A percentile compares a stretch with the other conserved stretches of the same genome.
Evolutionary conservation across 1,284 basidiomycete genomes (phyloP).

Genomic region (Serendipita sp.): DNA sequence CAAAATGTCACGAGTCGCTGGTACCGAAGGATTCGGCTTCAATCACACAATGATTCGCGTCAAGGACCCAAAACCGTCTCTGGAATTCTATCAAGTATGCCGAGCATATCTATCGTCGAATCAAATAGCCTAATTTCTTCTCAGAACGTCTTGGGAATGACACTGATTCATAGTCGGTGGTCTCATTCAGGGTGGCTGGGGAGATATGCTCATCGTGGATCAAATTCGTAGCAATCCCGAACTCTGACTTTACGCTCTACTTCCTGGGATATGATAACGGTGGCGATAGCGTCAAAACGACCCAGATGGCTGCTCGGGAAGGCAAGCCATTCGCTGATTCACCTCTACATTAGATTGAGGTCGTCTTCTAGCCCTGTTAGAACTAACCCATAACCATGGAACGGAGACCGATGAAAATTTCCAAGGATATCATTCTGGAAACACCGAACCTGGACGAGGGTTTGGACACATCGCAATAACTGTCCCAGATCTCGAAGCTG

Average conservation of each 20-base stretch:
- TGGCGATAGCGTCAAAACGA: slow-evolving; percentile 6
- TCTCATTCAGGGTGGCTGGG: neutral
- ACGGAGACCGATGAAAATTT: slow-evolving; percentile 70
- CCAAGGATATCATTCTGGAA: slow-evolving; percentile 70
- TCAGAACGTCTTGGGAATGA: slow-evolving; percentile 68
- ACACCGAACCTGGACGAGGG: slow-evolving; percentile 64
- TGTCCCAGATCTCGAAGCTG: slow-evolving; percentile 70
- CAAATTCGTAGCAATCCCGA: neutral
- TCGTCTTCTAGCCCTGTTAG: slow-evolving; percentile 46
- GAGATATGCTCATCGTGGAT: slow-evolving; percentile 4
- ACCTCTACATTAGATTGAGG: slow-evolving; percentile 2
- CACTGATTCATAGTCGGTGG: slow-evolving; percentile 46
- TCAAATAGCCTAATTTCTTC: slow-evolving; percentile 7
- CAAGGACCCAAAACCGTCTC: slow-evolving; percentile 71
- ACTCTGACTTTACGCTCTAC: slow-evolving; percentile 13
- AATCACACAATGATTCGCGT: slow-evolving; percentile 87
- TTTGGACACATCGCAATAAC: slow-evolving; percentile 83
- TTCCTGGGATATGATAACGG: slow-evolving; percentile 7
- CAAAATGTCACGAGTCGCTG: slow-evolving; percentile 1
- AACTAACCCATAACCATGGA: slow-evolving; percentile 82
- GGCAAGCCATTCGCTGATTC: neutral
- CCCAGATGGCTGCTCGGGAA: neutral
- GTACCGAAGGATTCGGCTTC: slow-evolving; percentile 25
- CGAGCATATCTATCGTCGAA: slow-evolving; percentile 17
- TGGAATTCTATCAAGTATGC: slow-evolving; percentile 62